Evolutionary conservation across 2,329 filamentous ascomycete genomes (phyloP), one percentile per base, ranked within the genome.

Genomic region (Rhexocercosporidium sp.): DNA sequence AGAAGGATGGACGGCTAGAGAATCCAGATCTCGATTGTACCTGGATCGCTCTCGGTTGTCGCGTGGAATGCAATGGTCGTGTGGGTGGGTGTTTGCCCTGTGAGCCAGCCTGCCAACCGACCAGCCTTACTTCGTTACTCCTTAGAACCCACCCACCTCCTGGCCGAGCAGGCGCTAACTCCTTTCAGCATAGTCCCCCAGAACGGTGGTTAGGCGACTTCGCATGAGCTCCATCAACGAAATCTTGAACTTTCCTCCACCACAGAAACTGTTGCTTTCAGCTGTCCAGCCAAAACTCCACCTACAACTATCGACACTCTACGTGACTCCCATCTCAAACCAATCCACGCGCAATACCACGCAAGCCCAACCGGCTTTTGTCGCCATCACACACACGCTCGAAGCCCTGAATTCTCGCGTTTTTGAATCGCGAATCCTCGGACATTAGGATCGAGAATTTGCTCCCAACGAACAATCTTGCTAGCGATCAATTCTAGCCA

Each of bases 401-500:
- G 29, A 53, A 56, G 59, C 49, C 39, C 49, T 39, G 22, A 46
- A 54, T 39, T 56, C 34, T 63, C 61, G 61, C 61, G 47, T 63
- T 63, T 54, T 41, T 71, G 70, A 73, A 61, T 63, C 59, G 57
- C 54, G 51, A 61, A 62, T 51, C 53, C 47, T 65, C 44, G 44
- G 14, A 59, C 53, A n/a, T 22, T n/a, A 59, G 47, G 49, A 49
- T 54, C 47, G 37, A 63, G 61, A 63, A 46, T 65, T 65, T 67
- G 49, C 47, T 53, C 63, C 66, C 60, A 8, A 54, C 47, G 31
- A 27, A 66, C 65, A 54, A 68, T 60, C 63, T 25, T 67, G 49
- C 64, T 62, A 62, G 64, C 67, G 51, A 72, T 70, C 66, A 69
- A 75, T 68, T 34, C 39, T 51, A 63, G 34, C 49, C 59, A 86